These are phyloP conservation scores for Coniochaeta sp. DNA, from an alignment of 2,329 filamentous ascomycete species.

Conservation along the genomic window DNA sequence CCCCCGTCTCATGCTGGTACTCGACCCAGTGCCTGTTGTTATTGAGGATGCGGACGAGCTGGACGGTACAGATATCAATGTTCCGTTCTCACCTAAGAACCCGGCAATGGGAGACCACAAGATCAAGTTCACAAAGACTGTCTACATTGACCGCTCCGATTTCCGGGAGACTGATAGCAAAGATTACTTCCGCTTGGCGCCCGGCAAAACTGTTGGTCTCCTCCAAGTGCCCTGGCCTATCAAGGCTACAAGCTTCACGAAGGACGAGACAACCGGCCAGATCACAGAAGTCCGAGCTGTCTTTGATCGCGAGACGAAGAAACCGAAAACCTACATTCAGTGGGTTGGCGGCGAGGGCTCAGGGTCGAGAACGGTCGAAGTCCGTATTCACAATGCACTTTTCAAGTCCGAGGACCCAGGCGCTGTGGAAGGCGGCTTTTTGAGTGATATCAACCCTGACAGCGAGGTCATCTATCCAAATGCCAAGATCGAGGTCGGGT, in stretches of 20 bases:
- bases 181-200: slow-evolving; percentile 65
- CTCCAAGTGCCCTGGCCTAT: slow-evolving; percentile 59
- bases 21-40: slow-evolving; percentile 76
- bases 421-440: slow-evolving; percentile 68
- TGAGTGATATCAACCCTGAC: slow-evolving; percentile 76
- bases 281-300: slow-evolving; percentile 39
- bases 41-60: slow-evolving; percentile 72
- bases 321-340: slow-evolving; percentile 79
- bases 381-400: slow-evolving; percentile 70
- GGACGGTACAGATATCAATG: slow-evolving; percentile 45
- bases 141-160: slow-evolving; percentile 64
- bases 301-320: slow-evolving; percentile 63
- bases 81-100: slow-evolving; percentile 53
- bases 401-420: slow-evolving; percentile 85
- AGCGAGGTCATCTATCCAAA: slow-evolving; percentile 73
- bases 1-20: slow-evolving; percentile 79
- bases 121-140: slow-evolving; percentile 48
- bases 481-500: slow-evolving; percentile 75
- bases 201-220: slow-evolving; percentile 60
- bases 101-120: slow-evolving; percentile 23
- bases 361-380: slow-evolving; percentile 53
- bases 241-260: slow-evolving; percentile 54
- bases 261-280: slow-evolving; percentile 44
- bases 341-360: slow-evolving; percentile 69
- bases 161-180: slow-evolving; percentile 59